phyloP scores from a whole-genome alignment of 495 filamentous ascomycete genomes.

The Haplographium delicatum region DNA sequence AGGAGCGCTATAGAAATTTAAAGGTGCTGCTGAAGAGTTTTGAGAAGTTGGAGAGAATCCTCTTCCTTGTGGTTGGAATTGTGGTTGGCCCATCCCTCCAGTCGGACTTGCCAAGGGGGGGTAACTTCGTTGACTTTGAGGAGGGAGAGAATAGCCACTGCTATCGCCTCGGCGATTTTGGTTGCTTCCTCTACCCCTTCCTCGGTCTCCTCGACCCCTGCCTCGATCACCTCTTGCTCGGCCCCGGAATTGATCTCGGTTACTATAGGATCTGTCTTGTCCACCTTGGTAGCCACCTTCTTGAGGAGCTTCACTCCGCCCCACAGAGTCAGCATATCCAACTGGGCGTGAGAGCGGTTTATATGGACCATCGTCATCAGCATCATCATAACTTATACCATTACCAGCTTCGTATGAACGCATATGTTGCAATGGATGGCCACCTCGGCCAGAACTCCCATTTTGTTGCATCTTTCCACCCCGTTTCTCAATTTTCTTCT shows the following conservation, averaged over 20 bases:
- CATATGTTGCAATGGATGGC: constrained; percentile 31
- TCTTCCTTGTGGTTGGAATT: constrained; percentile 17
- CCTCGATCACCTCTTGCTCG: constrained; percentile 49
- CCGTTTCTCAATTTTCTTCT: constrained; percentile 55
- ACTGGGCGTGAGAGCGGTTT: constrained; percentile 61
- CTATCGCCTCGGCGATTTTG: constrained; percentile 29
- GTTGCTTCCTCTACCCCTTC: constrained; percentile 35
- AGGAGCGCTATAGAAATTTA: constrained; percentile 6
- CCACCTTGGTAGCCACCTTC: constrained; percentile 29
- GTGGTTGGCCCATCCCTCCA: constrained; percentile 14
- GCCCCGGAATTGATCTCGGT: constrained; percentile 29
- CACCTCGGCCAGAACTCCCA: constrained; percentile 20
- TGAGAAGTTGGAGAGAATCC: background rate
- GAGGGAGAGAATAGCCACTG: constrained; percentile 24
- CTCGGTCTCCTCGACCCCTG: constrained; percentile 38
- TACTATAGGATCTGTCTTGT: constrained; percentile 34
- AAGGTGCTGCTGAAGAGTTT: background rate
- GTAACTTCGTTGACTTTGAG: constrained; percentile 23
- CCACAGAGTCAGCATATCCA: constrained; percentile 38
- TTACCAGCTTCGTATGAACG: constrained; percentile 23
- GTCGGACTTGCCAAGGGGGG: constrained; percentile 17
- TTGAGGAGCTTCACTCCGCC: constrained; percentile 31
- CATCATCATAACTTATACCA: constrained; percentile 37
- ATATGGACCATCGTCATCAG: constrained; percentile 61
- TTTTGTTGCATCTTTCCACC: constrained; percentile 34